phyloP scores from a whole-genome alignment of 805 yeast species.

The Candida oleophila region DNA sequence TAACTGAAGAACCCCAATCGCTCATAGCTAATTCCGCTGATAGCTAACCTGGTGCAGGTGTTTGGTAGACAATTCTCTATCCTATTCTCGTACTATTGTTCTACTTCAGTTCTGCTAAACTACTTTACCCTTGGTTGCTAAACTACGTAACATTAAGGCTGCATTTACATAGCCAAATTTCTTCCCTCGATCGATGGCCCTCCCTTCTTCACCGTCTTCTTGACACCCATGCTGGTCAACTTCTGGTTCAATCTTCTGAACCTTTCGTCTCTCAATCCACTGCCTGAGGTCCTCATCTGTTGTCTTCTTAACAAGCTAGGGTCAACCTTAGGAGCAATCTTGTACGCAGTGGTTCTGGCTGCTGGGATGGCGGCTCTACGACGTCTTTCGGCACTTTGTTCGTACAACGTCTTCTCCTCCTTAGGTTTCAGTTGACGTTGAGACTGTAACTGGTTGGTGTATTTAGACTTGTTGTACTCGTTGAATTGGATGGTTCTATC shows the following conservation, averaged over 20 bases:
- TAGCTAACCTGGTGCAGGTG: too few relatives aligned
- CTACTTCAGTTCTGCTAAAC: not conserved
- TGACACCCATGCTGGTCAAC: slow-evolving; percentile 46
- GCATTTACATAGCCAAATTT: slow-evolving; percentile 41
- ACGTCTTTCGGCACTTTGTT: slow-evolving; percentile 86
- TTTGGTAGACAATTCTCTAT: too few relatives aligned
- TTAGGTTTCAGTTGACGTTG: slow-evolving; percentile 23
- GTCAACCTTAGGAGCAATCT: slow-evolving; percentile 82
- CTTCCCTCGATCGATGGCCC: slow-evolving; percentile 84
- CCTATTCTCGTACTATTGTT: not conserved
- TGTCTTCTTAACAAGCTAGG: slow-evolving; percentile 45
- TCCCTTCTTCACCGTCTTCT: slow-evolving; percentile 53
- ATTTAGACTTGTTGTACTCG: slow-evolving; percentile 62
- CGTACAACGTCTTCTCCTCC: slow-evolving; percentile 65
- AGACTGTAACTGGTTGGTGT: slow-evolving; percentile 41
- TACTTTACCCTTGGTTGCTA: too few relatives aligned
- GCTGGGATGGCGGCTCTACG: slow-evolving; percentile 96
- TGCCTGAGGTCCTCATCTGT: slow-evolving; percentile 43
- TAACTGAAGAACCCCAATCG: too few relatives aligned
- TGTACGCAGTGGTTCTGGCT: slow-evolving; percentile 83
- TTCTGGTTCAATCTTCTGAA: slow-evolving; percentile 73
- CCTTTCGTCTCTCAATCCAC: slow-evolving; percentile 60
- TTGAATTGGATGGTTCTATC: slow-evolving; percentile 74
- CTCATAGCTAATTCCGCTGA: too few relatives aligned
- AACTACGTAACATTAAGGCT: too few relatives aligned